Conservation (phyloP, 495 filamentous ascomycete genomes). For the Tuber calosporum region DNA sequence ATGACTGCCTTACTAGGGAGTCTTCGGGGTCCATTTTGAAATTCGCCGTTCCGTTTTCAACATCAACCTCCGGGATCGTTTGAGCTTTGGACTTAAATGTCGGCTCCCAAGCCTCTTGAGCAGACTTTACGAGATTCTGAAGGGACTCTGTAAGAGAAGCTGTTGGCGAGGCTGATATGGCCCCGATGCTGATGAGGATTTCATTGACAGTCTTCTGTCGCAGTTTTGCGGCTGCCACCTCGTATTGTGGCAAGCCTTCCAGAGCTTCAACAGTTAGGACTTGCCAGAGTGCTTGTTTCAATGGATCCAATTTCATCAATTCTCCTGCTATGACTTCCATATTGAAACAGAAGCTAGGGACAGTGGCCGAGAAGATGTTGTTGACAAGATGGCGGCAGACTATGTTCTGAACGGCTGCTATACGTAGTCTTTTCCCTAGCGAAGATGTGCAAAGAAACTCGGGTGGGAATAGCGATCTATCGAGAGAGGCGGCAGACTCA, state of each 20-base stretch:
- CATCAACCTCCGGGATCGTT: background rate
- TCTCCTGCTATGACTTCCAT: background rate
- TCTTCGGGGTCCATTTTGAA: conserved; percentile 3
- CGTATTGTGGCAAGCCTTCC: background rate
- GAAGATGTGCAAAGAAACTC: background rate
- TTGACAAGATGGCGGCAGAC: background rate
- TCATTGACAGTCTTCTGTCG: background rate
- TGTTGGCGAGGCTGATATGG: background rate
- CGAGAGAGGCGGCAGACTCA: background rate
- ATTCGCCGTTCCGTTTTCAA: background rate
- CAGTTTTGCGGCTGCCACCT: background rate
- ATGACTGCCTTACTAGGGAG: background rate
- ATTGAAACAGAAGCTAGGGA: conserved; percentile 1
- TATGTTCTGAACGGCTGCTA: background rate
- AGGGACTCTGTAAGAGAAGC: background rate
- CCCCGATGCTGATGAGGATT: background rate
- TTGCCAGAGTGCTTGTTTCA: background rate
- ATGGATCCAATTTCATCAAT: conserved; percentile 1
- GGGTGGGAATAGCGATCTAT: background rate
- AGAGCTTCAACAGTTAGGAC: background rate
- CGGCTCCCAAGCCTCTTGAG: background rate
- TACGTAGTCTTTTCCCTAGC: background rate
- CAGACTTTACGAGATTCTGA: background rate
- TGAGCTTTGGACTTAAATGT: background rate
- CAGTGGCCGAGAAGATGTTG: background rate